These are phyloP conservation scores for Ceratobasidium sp. DNA, from an alignment of 1,284 basidiomycete genomes.

Conservation along the genomic window DNA sequence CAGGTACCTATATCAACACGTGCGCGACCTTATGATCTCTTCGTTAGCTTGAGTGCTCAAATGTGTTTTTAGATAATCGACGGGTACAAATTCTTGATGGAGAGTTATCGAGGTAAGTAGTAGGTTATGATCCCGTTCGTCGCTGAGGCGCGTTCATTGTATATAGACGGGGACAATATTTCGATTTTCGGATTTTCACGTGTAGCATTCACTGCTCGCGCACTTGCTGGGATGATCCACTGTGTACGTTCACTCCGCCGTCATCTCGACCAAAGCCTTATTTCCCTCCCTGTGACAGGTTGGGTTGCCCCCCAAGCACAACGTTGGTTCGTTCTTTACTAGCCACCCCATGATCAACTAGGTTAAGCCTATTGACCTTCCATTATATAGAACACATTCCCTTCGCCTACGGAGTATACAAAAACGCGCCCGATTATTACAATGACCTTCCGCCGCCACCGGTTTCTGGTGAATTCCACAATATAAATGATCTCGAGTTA, in stretches of 20 bases:
- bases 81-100: conserved; percentile 39
- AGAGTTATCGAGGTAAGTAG: conserved; percentile 19
- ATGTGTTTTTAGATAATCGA: conserved; percentile 44
- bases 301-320: conserved; percentile 28
- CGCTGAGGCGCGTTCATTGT: not conserved
- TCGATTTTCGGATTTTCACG: conserved; percentile 47
- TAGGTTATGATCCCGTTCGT: not conserved
- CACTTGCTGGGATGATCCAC: conserved; percentile 48
- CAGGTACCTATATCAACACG: conserved; percentile 44
- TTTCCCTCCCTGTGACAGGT: not conserved
- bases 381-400: conserved; percentile 45
- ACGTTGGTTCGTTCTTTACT: conserved; percentile 19
- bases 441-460: not conserved
- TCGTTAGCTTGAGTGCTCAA: conserved; percentile 35
- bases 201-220: conserved; percentile 47
- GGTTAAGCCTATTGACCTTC: not conserved
- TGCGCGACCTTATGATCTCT: not conserved
- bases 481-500: not conserved
- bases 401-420: conserved; percentile 50
- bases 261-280: not conserved
- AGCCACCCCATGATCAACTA: not conserved
- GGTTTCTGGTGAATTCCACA: not conserved
- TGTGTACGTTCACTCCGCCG: conserved; percentile 1
- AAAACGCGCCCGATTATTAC: not conserved
- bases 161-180: conserved; percentile 42